Evolutionary conservation across 164 flowering plant species (phyloP).

Genomic region (Sextonia rubra): DNA sequence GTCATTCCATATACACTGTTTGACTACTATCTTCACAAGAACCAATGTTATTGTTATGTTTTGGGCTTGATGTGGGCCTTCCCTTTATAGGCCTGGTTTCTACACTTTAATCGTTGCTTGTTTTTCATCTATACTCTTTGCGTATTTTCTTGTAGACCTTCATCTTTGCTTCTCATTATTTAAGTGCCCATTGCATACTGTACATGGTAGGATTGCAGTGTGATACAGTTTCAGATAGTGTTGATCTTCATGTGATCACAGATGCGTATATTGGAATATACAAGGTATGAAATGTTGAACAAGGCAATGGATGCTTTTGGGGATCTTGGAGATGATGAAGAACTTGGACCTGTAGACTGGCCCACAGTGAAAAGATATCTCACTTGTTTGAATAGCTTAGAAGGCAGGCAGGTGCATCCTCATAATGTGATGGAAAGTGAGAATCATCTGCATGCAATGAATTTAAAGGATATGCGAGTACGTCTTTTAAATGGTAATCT

Average conservation of each 20-base stretch:
- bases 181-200: not conserved
- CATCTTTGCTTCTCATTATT: not conserved
- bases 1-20: too few species aligned
- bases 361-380: slow-evolving; percentile 80
- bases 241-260: slow-evolving; percentile 25
- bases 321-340: slow-evolving; percentile 96
- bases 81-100: too few species aligned
- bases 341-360: slow-evolving; percentile 96
- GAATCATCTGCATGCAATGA: slow-evolving; percentile 40
- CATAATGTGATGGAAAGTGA: slow-evolving; percentile 47
- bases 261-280: slow-evolving; percentile 76
- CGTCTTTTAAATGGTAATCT: slow-evolving; percentile 78
- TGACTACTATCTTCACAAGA: too few species aligned
- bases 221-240: not conserved
- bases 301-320: slow-evolving; percentile 86
- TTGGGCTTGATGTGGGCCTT: too few species aligned
- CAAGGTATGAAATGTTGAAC: slow-evolving; percentile 82
- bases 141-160: too few species aligned
- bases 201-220: not conserved
- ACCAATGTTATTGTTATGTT: too few species aligned
- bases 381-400: slow-evolving; percentile 53
- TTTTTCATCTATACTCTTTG: too few species aligned
- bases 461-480: slow-evolving; percentile 63
- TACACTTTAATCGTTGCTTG: too few species aligned
- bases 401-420: slow-evolving; percentile 55